Percentiles rank a stretch among this genome's conserved stretches.
phyloP scores from a whole-genome alignment of 129 eudicot species.

The Cynara cardunculus region DNA sequence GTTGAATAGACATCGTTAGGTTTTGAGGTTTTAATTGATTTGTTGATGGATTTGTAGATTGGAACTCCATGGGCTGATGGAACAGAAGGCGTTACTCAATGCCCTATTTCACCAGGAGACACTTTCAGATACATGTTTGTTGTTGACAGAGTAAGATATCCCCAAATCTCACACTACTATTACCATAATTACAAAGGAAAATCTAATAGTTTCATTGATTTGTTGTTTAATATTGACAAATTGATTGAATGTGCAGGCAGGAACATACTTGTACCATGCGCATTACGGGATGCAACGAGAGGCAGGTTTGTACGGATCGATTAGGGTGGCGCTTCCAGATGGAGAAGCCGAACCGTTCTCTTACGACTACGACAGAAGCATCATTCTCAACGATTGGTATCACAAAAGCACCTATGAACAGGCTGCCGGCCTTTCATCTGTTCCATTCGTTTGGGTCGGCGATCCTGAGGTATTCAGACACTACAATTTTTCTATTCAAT shows the following conservation, averaged over 20 bases:
- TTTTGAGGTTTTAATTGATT: not conserved
- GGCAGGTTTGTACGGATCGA: constrained; percentile 74
- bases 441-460: constrained; percentile 76
- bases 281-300: constrained; percentile 93
- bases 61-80: constrained; percentile 90
- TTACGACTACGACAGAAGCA: constrained; percentile 67
- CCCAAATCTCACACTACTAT: not conserved
- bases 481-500: not conserved
- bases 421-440: constrained; percentile 63
- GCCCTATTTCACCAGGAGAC: constrained; percentile 84
- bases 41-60: constrained; percentile 34
- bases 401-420: constrained; percentile 72
- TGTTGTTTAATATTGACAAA: not conserved
- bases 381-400: constrained; percentile 84
- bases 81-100: constrained; percentile 78
- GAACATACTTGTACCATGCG: constrained; percentile 87
- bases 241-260: constrained; percentile 46
- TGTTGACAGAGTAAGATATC: constrained; percentile 68
- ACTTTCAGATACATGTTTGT: constrained; percentile 72
- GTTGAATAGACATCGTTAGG: not conserved
- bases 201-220: not conserved
- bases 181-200: not conserved
- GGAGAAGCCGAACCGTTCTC: constrained; percentile 65
- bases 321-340: constrained; percentile 52
- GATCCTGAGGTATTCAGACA: constrained; percentile 74